phyloP scores from a whole-genome alignment of 345 rosid species.

The Pistacia integerrima region DNA sequence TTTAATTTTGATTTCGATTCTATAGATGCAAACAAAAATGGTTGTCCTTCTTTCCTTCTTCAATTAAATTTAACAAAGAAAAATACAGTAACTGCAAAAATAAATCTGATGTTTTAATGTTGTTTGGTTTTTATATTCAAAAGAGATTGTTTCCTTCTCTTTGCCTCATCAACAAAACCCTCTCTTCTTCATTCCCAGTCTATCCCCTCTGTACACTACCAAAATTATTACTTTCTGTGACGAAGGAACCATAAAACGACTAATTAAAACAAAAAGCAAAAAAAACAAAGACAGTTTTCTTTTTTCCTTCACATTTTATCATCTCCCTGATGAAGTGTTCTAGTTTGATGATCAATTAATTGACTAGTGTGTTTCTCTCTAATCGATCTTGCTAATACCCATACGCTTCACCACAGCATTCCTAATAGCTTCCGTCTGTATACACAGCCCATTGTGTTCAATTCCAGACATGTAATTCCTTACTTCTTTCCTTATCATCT shows the following conservation, averaged over 20 bases:
- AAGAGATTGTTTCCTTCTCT: neutral
- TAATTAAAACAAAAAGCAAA: neutral
- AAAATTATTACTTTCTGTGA: conserved; percentile 40
- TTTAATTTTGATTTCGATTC: neutral
- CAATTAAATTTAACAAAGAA: too few species aligned
- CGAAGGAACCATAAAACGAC: conserved; percentile 19
- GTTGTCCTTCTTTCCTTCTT: neutral
- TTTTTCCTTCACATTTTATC: neutral
- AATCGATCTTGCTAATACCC: conserved; percentile 61
- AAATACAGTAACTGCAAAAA: neutral
- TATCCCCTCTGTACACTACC: conserved; percentile 50
- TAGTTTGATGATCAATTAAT: neutral
- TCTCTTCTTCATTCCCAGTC: conserved; percentile 5
- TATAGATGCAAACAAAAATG: too few species aligned
- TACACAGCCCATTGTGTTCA: conserved; percentile 49
- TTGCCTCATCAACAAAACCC: conserved; percentile 16
- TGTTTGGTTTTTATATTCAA: neutral
- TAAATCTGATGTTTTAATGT: neutral
- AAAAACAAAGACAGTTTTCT: neutral
- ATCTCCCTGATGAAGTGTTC: neutral
- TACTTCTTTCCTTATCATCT: conserved; percentile 74
- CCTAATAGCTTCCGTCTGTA: conserved; percentile 53
- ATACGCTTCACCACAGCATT: conserved; percentile 70
- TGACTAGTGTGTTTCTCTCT: conserved; percentile 10
- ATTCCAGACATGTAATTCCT: conserved; percentile 65